phyloP scores from a whole-genome alignment of 2,329 filamentous ascomycete genomes.

The Aurifilum marmelostoma region DNA sequence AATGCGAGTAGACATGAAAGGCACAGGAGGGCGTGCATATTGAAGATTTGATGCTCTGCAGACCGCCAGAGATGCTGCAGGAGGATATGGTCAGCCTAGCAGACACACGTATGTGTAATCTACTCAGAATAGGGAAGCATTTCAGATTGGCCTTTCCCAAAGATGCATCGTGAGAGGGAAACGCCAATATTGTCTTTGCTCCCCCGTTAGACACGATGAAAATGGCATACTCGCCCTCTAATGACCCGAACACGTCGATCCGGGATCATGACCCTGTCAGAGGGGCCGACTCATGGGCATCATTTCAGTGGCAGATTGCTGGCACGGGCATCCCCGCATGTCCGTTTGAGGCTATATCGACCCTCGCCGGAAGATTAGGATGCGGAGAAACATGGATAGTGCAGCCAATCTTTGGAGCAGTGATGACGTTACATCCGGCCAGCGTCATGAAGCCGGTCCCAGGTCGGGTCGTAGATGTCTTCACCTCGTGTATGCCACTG shows the following conservation, averaged over 20 bases:
- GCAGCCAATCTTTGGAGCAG: background rate
- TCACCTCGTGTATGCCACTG: background rate
- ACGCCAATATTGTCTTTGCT: background rate
- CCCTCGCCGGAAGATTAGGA: slow-evolving; percentile 14
- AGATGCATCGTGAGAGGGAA: background rate
- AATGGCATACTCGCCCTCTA: slow-evolving; percentile 19
- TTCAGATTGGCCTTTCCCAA: background rate
- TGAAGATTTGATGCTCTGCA: background rate
- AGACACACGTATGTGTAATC: background rate
- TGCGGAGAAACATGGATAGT: slow-evolving; percentile 26
- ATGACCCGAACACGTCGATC: slow-evolving; percentile 25
- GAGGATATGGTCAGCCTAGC: background rate
- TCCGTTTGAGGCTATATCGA: slow-evolving; percentile 24
- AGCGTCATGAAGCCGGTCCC: slow-evolving; percentile 8
- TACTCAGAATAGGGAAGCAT: background rate
- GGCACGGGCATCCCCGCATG: slow-evolving; percentile 9
- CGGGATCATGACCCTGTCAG: slow-evolving; percentile 1
- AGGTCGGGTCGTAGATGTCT: background rate
- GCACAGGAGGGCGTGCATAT: slow-evolving; percentile 12
- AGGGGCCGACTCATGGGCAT: background rate
- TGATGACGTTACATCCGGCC: slow-evolving; percentile 1
- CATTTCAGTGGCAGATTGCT: background rate
- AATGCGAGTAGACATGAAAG: slow-evolving; percentile 3
- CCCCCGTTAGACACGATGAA: background rate
- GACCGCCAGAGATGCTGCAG: background rate